These are phyloP conservation scores for Pseudogymnoascus verrucosus DNA, from an alignment of 2,329 filamentous ascomycete species.

Conservation along the genomic window DNA sequence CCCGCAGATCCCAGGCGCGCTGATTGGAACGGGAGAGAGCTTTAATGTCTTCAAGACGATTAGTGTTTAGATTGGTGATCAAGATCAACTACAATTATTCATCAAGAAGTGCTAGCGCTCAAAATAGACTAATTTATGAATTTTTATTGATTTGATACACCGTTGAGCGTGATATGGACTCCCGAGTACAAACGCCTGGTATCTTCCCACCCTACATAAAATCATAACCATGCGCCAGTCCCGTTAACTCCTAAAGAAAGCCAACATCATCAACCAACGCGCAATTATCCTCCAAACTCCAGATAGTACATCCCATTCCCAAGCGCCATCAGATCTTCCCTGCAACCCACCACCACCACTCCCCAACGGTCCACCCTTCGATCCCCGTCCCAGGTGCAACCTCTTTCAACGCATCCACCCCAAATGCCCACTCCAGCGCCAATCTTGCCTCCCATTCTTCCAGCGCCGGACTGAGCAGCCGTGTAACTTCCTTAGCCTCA, in stretches of 20 bases:
- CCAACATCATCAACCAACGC: background rate
- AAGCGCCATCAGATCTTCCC: constrained; percentile 22
- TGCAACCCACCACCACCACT: constrained; percentile 62
- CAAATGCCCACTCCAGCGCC: constrained; percentile 46
- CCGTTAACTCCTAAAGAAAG: background rate
- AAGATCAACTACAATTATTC: background rate
- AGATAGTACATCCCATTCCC: background rate
- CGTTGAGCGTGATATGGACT: background rate
- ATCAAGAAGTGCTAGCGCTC: background rate
- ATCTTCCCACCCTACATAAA: background rate
- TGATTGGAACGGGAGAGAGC: constrained; percentile 83
- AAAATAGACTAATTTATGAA: background rate
- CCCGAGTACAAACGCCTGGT: background rate
- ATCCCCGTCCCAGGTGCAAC: constrained; percentile 27
- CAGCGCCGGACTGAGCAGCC: constrained; percentile 48
- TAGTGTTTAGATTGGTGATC: constrained; percentile 49
- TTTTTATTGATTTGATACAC: background rate
- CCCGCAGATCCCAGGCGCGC: constrained; percentile 80
- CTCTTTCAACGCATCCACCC: constrained; percentile 42
- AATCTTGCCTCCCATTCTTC: constrained; percentile 56
- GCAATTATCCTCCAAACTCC: background rate
- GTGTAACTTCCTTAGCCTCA: constrained; percentile 43
- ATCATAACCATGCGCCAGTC: background rate
- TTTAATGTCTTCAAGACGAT: constrained; percentile 85
- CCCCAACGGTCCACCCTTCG: constrained; percentile 40